Evolutionary conservation across 140 eudicot species (phyloP), one percentile per base, ranked within the genome.

Genomic region (Bidens hawaiensis): DNA sequence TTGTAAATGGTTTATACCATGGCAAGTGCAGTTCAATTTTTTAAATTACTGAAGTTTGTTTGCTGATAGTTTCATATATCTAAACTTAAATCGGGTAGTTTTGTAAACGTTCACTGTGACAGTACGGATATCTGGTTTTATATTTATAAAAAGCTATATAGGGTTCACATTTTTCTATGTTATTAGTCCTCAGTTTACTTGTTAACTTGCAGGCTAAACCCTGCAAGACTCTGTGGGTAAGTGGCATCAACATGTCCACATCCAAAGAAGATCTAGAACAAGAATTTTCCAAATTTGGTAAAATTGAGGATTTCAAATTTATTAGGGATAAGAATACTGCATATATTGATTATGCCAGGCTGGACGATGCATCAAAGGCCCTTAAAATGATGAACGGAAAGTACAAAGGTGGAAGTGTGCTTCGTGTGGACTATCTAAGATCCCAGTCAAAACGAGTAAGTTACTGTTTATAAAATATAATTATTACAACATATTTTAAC

Each of bases 321-420:
- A 57, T 76, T 45, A 85, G 94, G 71, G 96, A 93, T 21, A 83
- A 93, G 23, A 85, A 78, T 54, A 93, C 87, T 9, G 99, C 99
- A 21, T 85, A 76, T 64, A 80, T 93, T 38, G 95, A 85, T 74
- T 93, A 73, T 81, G 42, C 76, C 30, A 72, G 75, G 54, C 47
- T 87, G 62, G 99, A 93, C 42, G 99, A 93, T 88, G 99, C 99
- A 58, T 68, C 84, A 43, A 76, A 81, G 75, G 99, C 99, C 31
- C 68, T 88, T 62, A 88, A 88, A 76, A 72, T 15, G 30, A 76
- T 93, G 89, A 77, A 88, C 57, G 94, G 89, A 54, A 74, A 75
- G 69, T 76, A 69, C 71, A 75, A 81, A 68, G 85, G 86, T 52
- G 95, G 88, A 72, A 82, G 68, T 49, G 72, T 66, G 69, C 68